Evolutionary conservation across 176 grass and related monocot species (phyloP).

Genomic region (Rhynchospora tenuis): DNA sequence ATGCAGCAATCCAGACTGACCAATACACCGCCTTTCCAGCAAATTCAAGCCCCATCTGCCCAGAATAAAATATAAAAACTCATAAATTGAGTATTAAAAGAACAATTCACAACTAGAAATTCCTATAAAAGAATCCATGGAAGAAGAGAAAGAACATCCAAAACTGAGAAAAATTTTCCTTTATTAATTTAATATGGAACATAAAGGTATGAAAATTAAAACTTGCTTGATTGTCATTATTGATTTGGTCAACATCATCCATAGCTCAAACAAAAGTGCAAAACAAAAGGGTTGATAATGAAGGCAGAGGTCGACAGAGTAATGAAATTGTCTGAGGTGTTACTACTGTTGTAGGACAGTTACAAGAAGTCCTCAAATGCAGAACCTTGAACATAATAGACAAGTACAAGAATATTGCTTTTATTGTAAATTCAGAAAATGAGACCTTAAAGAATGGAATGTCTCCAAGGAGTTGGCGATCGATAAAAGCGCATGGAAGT

Average conservation of each 20-base stretch:
- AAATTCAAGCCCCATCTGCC: conserved; percentile 95
- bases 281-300: neutral
- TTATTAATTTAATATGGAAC: neutral
- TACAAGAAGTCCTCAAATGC: neutral
- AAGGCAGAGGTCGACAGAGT: neutral
- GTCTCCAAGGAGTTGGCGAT: too few relatives aligned
- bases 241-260: neutral
- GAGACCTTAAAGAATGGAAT: too few relatives aligned
- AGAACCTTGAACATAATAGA: neutral
- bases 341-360: neutral
- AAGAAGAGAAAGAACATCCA: neutral
- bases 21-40: conserved; percentile 77
- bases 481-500: too few relatives aligned
- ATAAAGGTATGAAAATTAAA: neutral
- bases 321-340: neutral
- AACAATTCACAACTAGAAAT: neutral
- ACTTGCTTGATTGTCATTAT: neutral
- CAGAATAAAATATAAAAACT: conserved; percentile 31
- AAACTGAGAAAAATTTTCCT: neutral
- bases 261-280: neutral
- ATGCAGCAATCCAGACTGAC: conserved; percentile 82
- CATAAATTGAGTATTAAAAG: neutral
- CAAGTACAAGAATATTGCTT: neutral
- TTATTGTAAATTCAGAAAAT: neutral
- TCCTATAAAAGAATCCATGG: neutral